Evolutionary conservation across 192 early-diverging fungal species (phyloP).

Genomic region (Coemansia sp.): DNA sequence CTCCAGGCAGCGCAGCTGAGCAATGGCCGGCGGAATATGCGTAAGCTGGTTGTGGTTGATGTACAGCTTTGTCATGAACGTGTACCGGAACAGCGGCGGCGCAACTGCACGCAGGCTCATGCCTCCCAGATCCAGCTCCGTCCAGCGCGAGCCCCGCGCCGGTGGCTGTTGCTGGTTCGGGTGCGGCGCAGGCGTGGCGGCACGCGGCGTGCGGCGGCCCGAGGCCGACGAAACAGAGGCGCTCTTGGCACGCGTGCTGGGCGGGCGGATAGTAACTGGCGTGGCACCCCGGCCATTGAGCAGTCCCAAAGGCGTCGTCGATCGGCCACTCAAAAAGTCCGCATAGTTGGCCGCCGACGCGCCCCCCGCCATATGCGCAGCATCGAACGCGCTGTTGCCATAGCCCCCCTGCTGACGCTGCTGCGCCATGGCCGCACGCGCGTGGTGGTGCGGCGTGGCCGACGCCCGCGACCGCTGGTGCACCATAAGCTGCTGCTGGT

Average conservation of each 20-base stretch:
- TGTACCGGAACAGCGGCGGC: conserved; percentile 69
- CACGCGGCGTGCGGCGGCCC: conserved; percentile 35
- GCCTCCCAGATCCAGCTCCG: conserved; percentile 87
- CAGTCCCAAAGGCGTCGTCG: conserved; percentile 43
- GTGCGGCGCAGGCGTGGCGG: conserved; percentile 4
- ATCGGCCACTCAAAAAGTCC: conserved; percentile 38
- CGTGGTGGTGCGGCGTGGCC: conserved; percentile 82
- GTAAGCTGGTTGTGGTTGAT: conserved; percentile 94
- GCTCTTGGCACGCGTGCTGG: conserved; percentile 46
- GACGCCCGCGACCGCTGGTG: conserved; percentile 68
- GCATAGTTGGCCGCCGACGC: conserved; percentile 48
- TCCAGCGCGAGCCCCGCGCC: conserved; percentile 58
- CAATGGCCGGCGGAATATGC: conserved; percentile 65
- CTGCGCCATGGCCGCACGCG: conserved; percentile 78
- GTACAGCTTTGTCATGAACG: conserved; percentile 86
- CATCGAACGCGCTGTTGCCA: conserved; percentile 19
- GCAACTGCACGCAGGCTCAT: conserved; percentile 85
- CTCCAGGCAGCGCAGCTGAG: conserved; percentile 59
- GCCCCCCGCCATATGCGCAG: conserved; percentile 27
- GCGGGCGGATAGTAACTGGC: conserved; percentile 38
- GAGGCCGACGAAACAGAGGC: conserved; percentile 33
- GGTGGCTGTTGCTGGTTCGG: conserved; percentile 16
- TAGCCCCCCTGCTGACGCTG: conserved; percentile 56
- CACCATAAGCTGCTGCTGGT: conserved; percentile 68
- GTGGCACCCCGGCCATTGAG: conserved; percentile 35